phyloP scores from a whole-genome alignment of 225 moss, liverwort and hornwort species.

The Physcomitrellopsis africana region DNA sequence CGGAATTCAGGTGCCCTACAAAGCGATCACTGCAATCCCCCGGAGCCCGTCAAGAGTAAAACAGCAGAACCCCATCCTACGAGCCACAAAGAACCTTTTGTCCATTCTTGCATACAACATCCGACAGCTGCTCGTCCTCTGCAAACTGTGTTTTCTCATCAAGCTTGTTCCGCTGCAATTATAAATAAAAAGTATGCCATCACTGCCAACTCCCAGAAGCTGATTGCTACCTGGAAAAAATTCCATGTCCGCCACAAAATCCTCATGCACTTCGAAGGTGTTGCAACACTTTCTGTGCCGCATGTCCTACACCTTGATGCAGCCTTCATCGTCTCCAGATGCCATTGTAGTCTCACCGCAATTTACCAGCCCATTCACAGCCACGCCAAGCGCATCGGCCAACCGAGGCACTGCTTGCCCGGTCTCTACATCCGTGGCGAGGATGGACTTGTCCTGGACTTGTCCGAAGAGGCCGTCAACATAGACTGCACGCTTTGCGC shows the following conservation, averaged over 20 bases:
- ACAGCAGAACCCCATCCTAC: constrained; percentile 82
- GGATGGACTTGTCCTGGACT: constrained; percentile 88
- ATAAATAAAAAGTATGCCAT: constrained; percentile 87
- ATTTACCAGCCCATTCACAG: too few species aligned
- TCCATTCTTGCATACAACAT: constrained; percentile 83
- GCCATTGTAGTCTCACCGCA: too few species aligned
- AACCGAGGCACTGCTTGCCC: too few species aligned
- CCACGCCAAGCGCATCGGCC: too few species aligned
- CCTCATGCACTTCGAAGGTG: too few species aligned
- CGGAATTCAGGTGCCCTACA: constrained; percentile 89
- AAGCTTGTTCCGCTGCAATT: constrained; percentile 68
- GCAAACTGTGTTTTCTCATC: constrained; percentile 83
- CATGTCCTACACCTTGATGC: too few species aligned
- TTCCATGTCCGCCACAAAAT: too few species aligned
- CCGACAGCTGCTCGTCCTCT: constrained; percentile 89
- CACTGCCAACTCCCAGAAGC: constrained; percentile 77
- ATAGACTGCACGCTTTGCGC: constrained; percentile 75
- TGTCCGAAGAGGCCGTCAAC: constrained; percentile 72
- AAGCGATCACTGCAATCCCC: constrained; percentile 94
- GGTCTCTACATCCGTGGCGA: too few species aligned
- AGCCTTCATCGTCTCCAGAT: too few species aligned
- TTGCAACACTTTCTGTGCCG: too few species aligned
- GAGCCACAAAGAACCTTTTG: constrained; percentile 89
- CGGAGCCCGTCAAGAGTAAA: constrained; percentile 95
- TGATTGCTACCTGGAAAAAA: constrained; percentile 72